Evolutionary conservation across 139 green algal species (phyloP), one percentile per base, ranked within the genome.

Genomic region (Chlorella vulgaris): DNA sequence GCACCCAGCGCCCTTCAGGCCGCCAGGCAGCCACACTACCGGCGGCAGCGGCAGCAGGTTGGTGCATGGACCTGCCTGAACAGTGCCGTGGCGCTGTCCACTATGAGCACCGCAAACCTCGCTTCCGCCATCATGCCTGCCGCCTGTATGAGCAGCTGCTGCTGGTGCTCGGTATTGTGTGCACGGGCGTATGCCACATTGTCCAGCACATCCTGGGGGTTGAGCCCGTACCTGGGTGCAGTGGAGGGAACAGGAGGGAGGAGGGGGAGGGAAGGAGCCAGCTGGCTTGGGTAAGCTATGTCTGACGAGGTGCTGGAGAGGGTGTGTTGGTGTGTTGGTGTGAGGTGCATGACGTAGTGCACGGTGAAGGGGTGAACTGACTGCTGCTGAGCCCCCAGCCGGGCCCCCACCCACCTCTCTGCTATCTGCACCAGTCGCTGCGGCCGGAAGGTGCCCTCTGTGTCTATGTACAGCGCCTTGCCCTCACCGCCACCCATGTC

Each of bases 391-490:
- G n/a, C n/a, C n/a, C n/a, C n/a, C n/a, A n/a, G n/a, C n/a, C n/a
- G n/a, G n/a, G n/a, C n/a, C n/a, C 65, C 19, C 7, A 6, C 88
- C 68, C 80, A 97, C 90, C 88, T 84, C 58, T 98, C 94, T n/a
- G 96, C 95, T 60, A 99, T 99, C 78, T 97, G 91, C 33, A 91
- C 81, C 21, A 99, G 79, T 2, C 96, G 87, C 75, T 97, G 88
- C 55, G 96, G 95, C 26, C 96, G 86, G 85, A 98, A 99, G 5
- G 95, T 98, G 62, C 95, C 96, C 85, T 99, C 96, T 15, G 96
- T 99, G 91, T 99, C 96, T 65, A 99, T 99, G 90, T 98, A 99
- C 77, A 99, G 89, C 5, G 91, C 95, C 85, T 99, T 99, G 83
- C 97, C 97, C 83, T 99, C 97, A 19, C 90, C 97, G 40, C 97